These are phyloP conservation scores for Evernia prunastri DNA, from an alignment of 495 filamentous ascomycete genomes.

Conservation along the genomic window DNA sequence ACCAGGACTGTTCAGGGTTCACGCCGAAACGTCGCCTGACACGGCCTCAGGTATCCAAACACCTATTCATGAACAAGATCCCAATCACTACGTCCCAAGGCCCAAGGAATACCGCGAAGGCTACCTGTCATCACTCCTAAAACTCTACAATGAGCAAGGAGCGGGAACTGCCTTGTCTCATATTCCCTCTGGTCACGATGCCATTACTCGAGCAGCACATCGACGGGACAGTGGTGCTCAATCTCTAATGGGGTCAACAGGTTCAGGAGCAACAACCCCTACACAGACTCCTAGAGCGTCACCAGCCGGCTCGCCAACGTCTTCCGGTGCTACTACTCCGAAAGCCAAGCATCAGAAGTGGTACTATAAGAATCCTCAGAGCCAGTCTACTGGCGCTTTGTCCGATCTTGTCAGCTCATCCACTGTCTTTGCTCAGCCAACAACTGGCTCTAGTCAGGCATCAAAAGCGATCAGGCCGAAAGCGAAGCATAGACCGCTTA, in stretches of 20 bases:
- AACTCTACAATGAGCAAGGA: conserved; percentile 54
- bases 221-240: neutral
- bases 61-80: conserved; percentile 52
- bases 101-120: conserved; percentile 69
- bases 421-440: conserved; percentile 41
- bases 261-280: conserved; percentile 9
- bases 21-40: conserved; percentile 25
- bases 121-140: conserved; percentile 70
- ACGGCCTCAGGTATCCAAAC: conserved; percentile 44
- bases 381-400: conserved; percentile 43
- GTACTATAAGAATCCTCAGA: conserved; percentile 55
- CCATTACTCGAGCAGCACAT: conserved; percentile 14
- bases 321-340: conserved; percentile 45
- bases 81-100: conserved; percentile 59
- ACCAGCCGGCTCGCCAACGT: conserved; percentile 36
- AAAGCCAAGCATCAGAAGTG: conserved; percentile 48
- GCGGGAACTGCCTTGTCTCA: conserved; percentile 25
- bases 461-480: conserved; percentile 23
- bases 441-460: conserved; percentile 24
- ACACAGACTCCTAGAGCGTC: conserved; percentile 23
- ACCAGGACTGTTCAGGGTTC: conserved; percentile 36
- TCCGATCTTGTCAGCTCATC: conserved; percentile 55
- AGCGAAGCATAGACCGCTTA: conserved; percentile 32
- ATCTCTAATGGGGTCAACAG: conserved; percentile 12
- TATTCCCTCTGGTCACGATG: conserved; percentile 21